Percentiles rank a stretch among this genome's conserved stretches.
Conservation (phyloP, 495 filamentous ascomycete genomes). For the Hyphodiscus hymeniophilus region DNA sequence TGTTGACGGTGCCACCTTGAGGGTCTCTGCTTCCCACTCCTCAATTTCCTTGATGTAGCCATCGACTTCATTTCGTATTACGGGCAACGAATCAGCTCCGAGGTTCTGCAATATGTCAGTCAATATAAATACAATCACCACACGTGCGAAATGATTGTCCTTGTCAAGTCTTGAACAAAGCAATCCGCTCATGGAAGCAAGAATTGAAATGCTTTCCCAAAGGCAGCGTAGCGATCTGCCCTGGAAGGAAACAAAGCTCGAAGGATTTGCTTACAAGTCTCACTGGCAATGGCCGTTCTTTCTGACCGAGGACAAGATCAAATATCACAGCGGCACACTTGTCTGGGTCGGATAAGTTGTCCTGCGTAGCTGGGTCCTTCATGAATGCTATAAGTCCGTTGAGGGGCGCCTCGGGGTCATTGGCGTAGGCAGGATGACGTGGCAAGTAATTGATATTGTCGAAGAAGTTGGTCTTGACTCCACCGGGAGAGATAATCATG, state of each 20-base stretch:
- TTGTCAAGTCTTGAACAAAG: too few species aligned
- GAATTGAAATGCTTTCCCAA: too few species aligned
- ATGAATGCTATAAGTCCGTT: not conserved
- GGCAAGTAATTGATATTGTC: not conserved
- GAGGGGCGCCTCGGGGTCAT: not conserved
- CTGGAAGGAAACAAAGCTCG: too few species aligned
- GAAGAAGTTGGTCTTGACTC: not conserved
- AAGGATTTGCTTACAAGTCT: too few species aligned
- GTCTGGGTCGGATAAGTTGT: not conserved
- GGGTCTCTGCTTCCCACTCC: not conserved
- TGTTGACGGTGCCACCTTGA: not conserved
- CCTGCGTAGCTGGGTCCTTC: not conserved
- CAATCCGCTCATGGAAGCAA: too few species aligned
- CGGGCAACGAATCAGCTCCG: not conserved
- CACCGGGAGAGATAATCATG: not conserved
- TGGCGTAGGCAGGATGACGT: not conserved
- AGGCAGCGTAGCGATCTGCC: too few species aligned
- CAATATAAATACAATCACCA: too few species aligned
- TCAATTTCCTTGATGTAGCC: not conserved
- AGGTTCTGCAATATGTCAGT: too few species aligned
- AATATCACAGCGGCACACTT: not conserved
- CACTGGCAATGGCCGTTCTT: not conserved
- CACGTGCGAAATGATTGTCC: too few species aligned
- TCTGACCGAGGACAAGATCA: not conserved
- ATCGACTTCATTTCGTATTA: not conserved